Percentiles rank a stretch among this genome's conserved stretches.
These are phyloP conservation scores for Monocercomonoides exilis DNA, from an alignment of 78 protist genomes.

Conservation along the genomic window DNA sequence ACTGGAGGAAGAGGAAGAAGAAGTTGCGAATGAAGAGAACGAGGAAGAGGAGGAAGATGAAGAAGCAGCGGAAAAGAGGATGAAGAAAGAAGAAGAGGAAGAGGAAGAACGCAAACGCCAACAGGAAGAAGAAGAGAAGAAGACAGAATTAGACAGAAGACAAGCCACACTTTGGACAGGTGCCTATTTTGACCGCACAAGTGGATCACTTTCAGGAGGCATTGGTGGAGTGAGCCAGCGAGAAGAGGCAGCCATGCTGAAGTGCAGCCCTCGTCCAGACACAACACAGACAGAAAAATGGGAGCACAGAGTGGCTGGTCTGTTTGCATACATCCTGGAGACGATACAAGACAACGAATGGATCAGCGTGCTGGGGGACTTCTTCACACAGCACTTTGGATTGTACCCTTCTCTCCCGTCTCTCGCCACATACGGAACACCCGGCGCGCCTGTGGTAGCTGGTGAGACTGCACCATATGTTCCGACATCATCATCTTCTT, in stretches of 20 bases:
- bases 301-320: not conserved
- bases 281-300: not conserved
- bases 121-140: not conserved
- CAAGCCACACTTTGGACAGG: not conserved
- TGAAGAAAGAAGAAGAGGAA: too few species aligned
- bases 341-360: not conserved
- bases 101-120: not conserved
- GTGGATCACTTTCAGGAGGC: too few species aligned
- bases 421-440: too few species aligned
- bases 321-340: not conserved
- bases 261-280: not conserved
- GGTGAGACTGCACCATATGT: not conserved
- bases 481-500: too few species aligned
- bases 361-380: not conserved
- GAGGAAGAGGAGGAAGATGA: not conserved
- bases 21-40: not conserved
- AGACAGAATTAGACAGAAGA: too few species aligned
- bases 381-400: not conserved
- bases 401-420: too few species aligned
- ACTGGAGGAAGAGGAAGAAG: too few species aligned
- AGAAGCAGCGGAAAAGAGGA: too few species aligned
- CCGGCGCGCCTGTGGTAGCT: not conserved
- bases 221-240: not conserved
- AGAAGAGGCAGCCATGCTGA: not conserved
- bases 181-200: not conserved